phyloP scores from a whole-genome alignment of 2,329 filamentous ascomycete species.

The Cryphonectria carpinicola region DNA sequence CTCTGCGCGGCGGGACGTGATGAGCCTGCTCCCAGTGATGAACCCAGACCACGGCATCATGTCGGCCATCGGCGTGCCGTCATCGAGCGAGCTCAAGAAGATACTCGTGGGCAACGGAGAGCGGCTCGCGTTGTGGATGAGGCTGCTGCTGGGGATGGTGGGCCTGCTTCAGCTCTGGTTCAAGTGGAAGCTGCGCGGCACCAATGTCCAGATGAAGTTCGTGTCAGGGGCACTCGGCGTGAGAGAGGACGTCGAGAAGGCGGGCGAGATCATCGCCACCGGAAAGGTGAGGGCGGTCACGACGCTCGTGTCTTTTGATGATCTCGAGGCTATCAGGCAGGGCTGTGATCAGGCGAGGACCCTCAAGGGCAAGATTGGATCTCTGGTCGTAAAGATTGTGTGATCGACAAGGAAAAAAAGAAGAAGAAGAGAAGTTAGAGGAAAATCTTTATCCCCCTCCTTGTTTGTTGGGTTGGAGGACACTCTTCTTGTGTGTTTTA shows the following conservation, averaged over 20 bases:
- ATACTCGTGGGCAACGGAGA: conserved; percentile 37
- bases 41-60: conserved; percentile 44
- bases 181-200: conserved; percentile 47
- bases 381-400: conserved; percentile 45
- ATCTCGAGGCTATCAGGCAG: conserved; percentile 47
- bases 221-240: conserved; percentile 48
- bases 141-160: conserved; percentile 23
- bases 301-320: conserved; percentile 44
- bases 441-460: neutral
- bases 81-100: conserved; percentile 35
- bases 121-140: conserved; percentile 42
- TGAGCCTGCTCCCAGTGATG: conserved; percentile 44
- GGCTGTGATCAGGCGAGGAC: conserved; percentile 46
- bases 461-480: neutral
- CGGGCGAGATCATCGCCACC: conserved; percentile 45
- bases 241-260: conserved; percentile 47
- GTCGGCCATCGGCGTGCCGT: conserved; percentile 46
- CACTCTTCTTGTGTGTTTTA: neutral
- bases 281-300: conserved; percentile 49
- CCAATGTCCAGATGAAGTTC: conserved; percentile 48
- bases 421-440: too few relatives aligned
- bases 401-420: conserved; percentile 20
- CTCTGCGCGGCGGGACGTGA: conserved; percentile 50
- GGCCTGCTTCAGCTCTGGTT: conserved; percentile 45
- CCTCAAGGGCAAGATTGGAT: conserved; percentile 49